A percentile compares a stretch with the other conserved stretches of the same genome.
Conservation (phyloP, 2,329 filamentous ascomycete genomes). For the Colletotrichum truncatum region DNA sequence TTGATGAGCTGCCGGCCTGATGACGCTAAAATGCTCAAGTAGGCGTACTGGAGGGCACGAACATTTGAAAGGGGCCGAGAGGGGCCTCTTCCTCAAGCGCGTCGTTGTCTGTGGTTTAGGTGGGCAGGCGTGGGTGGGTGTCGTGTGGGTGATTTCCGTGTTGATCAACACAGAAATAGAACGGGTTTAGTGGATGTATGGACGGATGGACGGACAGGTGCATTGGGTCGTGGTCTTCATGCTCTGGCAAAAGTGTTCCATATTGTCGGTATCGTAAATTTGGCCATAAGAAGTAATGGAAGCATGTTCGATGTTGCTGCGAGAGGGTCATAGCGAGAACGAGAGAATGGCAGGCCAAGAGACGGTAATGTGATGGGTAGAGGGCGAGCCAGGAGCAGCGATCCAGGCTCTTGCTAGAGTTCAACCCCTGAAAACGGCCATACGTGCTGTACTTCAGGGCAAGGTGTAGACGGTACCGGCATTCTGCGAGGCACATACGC, state of each 20-base stretch:
- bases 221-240: slow-evolving; percentile 11
- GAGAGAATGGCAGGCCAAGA: neutral
- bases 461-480: neutral
- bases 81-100: slow-evolving; percentile 5
- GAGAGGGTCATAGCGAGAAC: slow-evolving; percentile 20
- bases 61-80: slow-evolving; percentile 4
- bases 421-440: slow-evolving; percentile 16
- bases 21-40: neutral
- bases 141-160: neutral
- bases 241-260: slow-evolving; percentile 6
- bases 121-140: neutral
- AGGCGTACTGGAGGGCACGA: neutral
- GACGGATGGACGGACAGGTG: neutral
- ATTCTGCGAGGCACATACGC: neutral
- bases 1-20: slow-evolving; percentile 20
- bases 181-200: neutral
- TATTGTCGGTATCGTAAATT: slow-evolving; percentile 19
- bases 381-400: neutral
- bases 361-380: too few species aligned
- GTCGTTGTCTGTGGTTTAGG: neutral
- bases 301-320: slow-evolving; percentile 16
- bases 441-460: neutral
- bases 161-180: slow-evolving; percentile 11
- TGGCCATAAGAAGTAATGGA: slow-evolving; percentile 17
- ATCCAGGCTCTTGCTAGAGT: slow-evolving; percentile 20